A percentile compares a stretch with the other conserved stretches of the same genome.
Conservation (phyloP, 2,329 filamentous ascomycete species). For the Talaromyces sp. region DNA sequence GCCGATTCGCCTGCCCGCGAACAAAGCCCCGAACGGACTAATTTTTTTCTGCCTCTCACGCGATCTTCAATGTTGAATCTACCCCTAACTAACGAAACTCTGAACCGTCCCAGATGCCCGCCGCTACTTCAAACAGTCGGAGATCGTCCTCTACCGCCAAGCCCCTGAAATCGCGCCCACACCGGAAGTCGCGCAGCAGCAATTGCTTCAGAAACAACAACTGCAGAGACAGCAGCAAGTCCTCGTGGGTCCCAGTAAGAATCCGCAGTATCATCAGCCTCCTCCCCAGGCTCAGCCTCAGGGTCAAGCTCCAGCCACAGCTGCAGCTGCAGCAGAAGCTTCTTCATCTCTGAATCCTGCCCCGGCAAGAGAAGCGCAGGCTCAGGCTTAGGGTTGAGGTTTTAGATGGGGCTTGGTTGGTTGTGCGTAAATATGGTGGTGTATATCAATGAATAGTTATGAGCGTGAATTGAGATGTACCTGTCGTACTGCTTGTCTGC, state of each 20-base stretch:
- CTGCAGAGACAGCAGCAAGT: constrained; percentile 22
- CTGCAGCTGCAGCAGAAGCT: background rate
- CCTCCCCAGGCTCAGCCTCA: constrained; percentile 2
- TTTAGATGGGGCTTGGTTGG: constrained; percentile 21
- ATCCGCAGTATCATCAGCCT: constrained; percentile 16
- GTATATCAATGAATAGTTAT: constrained; percentile 1
- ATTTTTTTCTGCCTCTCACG: background rate
- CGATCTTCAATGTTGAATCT: background rate
- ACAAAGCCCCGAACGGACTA: background rate
- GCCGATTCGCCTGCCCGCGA: background rate
- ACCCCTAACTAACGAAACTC: background rate
- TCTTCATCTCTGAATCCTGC: constrained; percentile 20
- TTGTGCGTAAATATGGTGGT: constrained; percentile 25
- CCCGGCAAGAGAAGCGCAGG: constrained; percentile 27
- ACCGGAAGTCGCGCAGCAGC: constrained; percentile 39
- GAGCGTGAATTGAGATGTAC: background rate
- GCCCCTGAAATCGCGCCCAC: constrained; percentile 46
- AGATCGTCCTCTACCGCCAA: constrained; percentile 94
- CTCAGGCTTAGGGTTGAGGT: constrained; percentile 29
- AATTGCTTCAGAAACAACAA: constrained; percentile 39
- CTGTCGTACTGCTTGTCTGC: background rate
- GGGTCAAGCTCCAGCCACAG: background rate
- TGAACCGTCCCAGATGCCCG: constrained; percentile 65
- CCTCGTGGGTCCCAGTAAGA: constrained; percentile 16
- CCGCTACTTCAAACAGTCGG: constrained; percentile 98